Base-by-base conservation (phyloP, 148 eudicot species). In the Vaccinium myrtillus region DNA sequence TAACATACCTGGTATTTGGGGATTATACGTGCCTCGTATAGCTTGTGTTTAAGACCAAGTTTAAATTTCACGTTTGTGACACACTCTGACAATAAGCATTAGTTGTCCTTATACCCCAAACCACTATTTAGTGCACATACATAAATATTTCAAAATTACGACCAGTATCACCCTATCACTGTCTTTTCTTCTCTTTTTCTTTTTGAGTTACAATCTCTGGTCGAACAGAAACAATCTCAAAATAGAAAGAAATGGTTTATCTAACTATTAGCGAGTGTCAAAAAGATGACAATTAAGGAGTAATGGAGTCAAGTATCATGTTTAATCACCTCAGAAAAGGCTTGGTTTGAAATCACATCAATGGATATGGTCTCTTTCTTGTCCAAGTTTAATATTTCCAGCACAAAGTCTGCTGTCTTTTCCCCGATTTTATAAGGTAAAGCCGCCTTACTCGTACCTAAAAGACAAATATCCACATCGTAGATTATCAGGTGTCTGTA, bases 341-440 rank as follows among this genome's bases (percentile, higher is more conserved):
- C 98, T 89, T 92, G 98, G 88, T 97, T 93, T 82, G 99, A 97
- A 79, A 97, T 91, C 25, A 89, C 82, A 89, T 93, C 98, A 78
- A 95, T 87, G 77, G 91, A 58, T 78, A 95, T 84, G 76, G 87
- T 90, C 88, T 97, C 99, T 88, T 91, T 94, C 90, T 94, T 97
- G 93, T 94, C 89, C 36, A 97, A 77, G 84, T 97, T 97, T 73
- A 94, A 88, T 63, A 97, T 91, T 87, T 92, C 94, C 65, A 97
- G 93, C 94, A 86, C 90, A 79, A 91, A 56, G 92, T 92, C 91
- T 75, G 82, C 87, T 10, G 90, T 84, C 86, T 74, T 95, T 55
- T 90, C 91, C 51, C 93, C 95, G 74, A 89, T 43, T 85, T 90
- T 92, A 87, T 91, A 90, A 15, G 96, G 94, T 84, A 86, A 92